These are phyloP conservation scores for Taxillus chinensis DNA, from an alignment of 164 flowering plant species.

Conservation along the genomic window DNA sequence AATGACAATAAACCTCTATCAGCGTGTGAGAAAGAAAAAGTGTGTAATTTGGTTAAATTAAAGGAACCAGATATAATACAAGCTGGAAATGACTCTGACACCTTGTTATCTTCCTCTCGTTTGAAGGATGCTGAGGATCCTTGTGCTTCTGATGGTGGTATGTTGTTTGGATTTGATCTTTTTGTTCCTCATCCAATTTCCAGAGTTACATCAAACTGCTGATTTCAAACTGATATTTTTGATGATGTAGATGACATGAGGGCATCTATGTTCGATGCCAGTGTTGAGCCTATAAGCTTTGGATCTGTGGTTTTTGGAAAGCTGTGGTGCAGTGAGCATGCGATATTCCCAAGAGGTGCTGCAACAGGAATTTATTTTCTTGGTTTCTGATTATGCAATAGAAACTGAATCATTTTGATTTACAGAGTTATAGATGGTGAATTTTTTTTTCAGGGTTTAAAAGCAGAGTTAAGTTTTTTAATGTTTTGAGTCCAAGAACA, in stretches of 20 bases:
- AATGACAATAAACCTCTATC: slow-evolving; percentile 6
- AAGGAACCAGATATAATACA: slow-evolving; percentile 10
- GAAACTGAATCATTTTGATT: too few relatives aligned
- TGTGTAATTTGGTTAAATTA: slow-evolving; percentile 4
- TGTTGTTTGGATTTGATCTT: slow-evolving; percentile 36
- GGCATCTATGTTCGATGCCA: slow-evolving; percentile 5
- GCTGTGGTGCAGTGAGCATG: slow-evolving; percentile 47
- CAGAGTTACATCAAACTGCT: slow-evolving; percentile 6
- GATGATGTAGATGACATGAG: slow-evolving; percentile 4
- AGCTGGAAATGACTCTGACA: slow-evolving; percentile 8
- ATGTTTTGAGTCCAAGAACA: slow-evolving; percentile 41
- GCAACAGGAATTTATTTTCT: neutral
- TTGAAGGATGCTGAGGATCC: slow-evolving; percentile 10
- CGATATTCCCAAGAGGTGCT: slow-evolving; percentile 73
- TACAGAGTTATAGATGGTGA: neutral
- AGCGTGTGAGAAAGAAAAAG: slow-evolving; percentile 11
- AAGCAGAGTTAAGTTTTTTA: slow-evolving; percentile 54
- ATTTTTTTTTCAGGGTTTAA: slow-evolving; percentile 45
- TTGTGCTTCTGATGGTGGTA: slow-evolving; percentile 6
- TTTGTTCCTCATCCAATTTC: slow-evolving; percentile 3
- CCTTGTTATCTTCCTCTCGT: slow-evolving; percentile 6
- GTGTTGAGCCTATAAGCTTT: slow-evolving; percentile 39
- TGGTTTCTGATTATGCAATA: neutral
- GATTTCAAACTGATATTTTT: slow-evolving; percentile 9
- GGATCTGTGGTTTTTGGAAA: slow-evolving; percentile 46